Percentiles rank a stretch among this genome's conserved stretches.
Conservation (phyloP, 2,329 filamentous ascomycete genomes). For the Colletotrichum chrysophilum region DNA sequence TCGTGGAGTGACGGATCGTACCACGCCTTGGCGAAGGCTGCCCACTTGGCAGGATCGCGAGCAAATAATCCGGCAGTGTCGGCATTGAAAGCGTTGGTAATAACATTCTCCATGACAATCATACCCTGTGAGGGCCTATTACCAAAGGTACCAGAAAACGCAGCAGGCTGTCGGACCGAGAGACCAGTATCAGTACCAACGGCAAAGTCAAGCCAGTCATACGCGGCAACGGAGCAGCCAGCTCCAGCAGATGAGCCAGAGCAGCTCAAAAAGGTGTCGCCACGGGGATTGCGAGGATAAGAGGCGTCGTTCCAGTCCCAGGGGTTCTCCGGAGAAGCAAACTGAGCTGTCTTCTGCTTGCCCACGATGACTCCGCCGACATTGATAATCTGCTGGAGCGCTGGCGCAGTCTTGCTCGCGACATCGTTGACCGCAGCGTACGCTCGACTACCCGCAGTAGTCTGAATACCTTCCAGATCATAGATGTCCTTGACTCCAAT, state of each 20-base stretch:
- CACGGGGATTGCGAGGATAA: conserved; percentile 50
- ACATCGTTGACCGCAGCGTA: conserved; percentile 59
- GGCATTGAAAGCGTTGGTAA: conserved; percentile 28
- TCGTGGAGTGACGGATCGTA: conserved; percentile 38
- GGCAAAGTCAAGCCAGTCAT: conserved; percentile 31
- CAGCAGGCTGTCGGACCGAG: conserved; percentile 30
- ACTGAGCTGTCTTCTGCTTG: conserved; percentile 56
- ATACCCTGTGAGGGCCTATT: conserved; percentile 32
- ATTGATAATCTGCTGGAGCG: conserved; percentile 61
- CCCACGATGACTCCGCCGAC: conserved; percentile 63
- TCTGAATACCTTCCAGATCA: conserved; percentile 54
- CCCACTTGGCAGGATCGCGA: conserved; percentile 29
- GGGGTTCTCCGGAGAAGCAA: conserved; percentile 42
- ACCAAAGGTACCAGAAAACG: conserved; percentile 30
- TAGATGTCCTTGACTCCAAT: conserved; percentile 39
- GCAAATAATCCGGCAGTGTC: conserved; percentile 33
- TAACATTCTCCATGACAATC: conserved; percentile 26
- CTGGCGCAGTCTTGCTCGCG: conserved; percentile 49
- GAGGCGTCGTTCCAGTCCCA: conserved; percentile 50
- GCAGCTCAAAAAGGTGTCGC: conserved; percentile 47
- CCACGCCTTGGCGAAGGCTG: conserved; percentile 42
- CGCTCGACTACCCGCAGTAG: conserved; percentile 61
- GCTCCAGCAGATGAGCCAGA: conserved; percentile 30
- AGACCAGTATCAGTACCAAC: conserved; percentile 28
- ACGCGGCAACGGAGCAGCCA: conserved; percentile 30